Evolutionary conservation across 176 grass and related monocot genomes (phyloP).

Genomic region (Olyra latifolia): DNA sequence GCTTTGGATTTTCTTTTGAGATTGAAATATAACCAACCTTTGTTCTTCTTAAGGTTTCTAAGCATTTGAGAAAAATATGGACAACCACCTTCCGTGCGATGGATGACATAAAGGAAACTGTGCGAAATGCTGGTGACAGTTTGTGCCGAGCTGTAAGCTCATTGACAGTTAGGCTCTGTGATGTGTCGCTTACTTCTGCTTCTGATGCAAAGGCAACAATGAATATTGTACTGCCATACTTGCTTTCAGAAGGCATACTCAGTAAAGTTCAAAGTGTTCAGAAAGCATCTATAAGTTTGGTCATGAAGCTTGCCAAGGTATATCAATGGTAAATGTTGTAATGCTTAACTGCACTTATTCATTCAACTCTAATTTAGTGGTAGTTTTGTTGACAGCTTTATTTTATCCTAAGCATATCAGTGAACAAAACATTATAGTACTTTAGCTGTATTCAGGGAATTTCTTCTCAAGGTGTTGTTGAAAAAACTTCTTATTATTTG

Average conservation of each 20-base stretch:
- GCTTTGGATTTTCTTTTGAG: conserved; percentile 17
- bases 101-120: conserved; percentile 99
- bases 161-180: conserved; percentile 83
- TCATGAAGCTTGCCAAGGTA: conserved; percentile 98
- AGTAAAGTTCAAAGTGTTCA: conserved; percentile 97
- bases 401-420: conserved; percentile 4
- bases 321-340: conserved; percentile 5
- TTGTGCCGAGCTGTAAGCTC: conserved; percentile 87
- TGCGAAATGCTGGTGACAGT: conserved; percentile 89
- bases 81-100: conserved; percentile 79
- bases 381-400: conserved; percentile 1
- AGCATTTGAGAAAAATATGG: conserved; percentile 94
- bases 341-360: conserved; percentile 18
- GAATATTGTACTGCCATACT: conserved; percentile 84
- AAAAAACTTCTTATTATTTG: not conserved
- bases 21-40: not conserved
- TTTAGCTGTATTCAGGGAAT: not conserved
- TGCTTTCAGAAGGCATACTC: conserved; percentile 91
- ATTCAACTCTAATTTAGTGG: conserved; percentile 10
- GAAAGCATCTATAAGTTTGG: conserved; percentile 84
- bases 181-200: conserved; percentile 71
- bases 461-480: not conserved
- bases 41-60: conserved; percentile 62
- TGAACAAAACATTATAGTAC: not conserved
- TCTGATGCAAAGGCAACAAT: conserved; percentile 91